Evolutionary conservation across 306 rosid genomes (phyloP).

Genomic region (Morella rubra): DNA sequence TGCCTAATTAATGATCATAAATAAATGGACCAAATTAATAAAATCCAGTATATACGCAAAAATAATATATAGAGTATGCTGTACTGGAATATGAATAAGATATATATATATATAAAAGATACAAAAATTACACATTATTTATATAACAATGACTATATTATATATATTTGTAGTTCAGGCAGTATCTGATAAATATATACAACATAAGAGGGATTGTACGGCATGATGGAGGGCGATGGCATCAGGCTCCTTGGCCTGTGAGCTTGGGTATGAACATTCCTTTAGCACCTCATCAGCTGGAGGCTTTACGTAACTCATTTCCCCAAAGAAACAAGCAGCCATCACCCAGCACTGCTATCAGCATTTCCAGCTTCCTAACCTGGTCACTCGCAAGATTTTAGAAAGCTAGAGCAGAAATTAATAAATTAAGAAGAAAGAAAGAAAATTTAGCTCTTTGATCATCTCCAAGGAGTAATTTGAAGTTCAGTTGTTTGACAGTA

Average conservation of each 20-base stretch:
- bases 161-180: too few species aligned
- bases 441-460: too few species aligned
- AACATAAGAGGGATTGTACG: conserved; percentile 39
- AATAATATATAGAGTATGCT: too few species aligned
- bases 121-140: too few species aligned
- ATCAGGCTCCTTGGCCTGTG: conserved; percentile 63
- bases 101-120: too few species aligned
- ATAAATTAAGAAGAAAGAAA: background rate
- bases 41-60: too few species aligned
- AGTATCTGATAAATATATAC: too few species aligned
- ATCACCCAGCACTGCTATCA: conserved; percentile 55
- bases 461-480: too few species aligned
- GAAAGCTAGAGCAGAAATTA: background rate
- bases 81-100: too few species aligned
- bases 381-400: conserved; percentile 6
- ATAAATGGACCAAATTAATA: background rate
- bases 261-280: conserved; percentile 78
- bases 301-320: conserved; percentile 79
- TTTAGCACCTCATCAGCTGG: conserved; percentile 38
- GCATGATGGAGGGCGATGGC: conserved; percentile 88
- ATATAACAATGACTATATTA: too few species aligned
- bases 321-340: conserved; percentile 91
- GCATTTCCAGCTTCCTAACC: conserved; percentile 73
- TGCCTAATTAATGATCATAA: conserved; percentile 48
- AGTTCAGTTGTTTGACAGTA: too few species aligned